phyloP scores from a whole-genome alignment of 2,329 filamentous ascomycete genomes.

The Hypoxylon sp. region DNA sequence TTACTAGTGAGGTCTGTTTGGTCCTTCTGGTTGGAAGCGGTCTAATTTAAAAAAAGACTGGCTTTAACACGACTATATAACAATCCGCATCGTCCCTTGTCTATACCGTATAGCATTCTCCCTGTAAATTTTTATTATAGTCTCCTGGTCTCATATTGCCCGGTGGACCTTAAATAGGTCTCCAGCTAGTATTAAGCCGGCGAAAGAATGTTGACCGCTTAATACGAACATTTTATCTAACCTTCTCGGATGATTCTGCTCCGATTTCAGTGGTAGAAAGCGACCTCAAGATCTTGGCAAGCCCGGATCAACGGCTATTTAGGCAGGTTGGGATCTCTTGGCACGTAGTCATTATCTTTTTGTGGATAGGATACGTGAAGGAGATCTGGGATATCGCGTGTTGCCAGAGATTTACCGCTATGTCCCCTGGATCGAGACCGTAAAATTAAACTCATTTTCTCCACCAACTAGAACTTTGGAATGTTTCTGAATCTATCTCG shows the following conservation, averaged over 20 bases:
- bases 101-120: constrained; percentile 17
- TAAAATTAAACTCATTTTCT: not conserved
- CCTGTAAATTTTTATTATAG: constrained; percentile 7
- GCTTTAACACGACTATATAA: constrained; percentile 23
- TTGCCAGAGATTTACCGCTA: not conserved
- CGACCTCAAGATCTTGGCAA: constrained; percentile 37
- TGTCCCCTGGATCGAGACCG: not conserved
- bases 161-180: constrained; percentile 8
- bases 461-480: not conserved
- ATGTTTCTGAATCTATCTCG: not conserved
- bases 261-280: constrained; percentile 33
- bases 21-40: constrained; percentile 12
- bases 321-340: constrained; percentile 18
- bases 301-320: constrained; percentile 18
- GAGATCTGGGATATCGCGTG: not conserved
- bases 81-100: constrained; percentile 21
- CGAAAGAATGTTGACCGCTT: constrained; percentile 9
- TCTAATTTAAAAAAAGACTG: constrained; percentile 11
- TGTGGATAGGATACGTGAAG: not conserved
- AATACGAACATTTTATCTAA: constrained; percentile 6
- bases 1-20: not conserved
- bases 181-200: constrained; percentile 11
- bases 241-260: constrained; percentile 37
- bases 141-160: constrained; percentile 12
- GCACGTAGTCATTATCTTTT: not conserved